A percentile compares a stretch with the other conserved stretches of the same genome.
These are phyloP conservation scores for Scleroderma bovista DNA, from an alignment of 768 basidiomycete genomes.

Conservation along the genomic window DNA sequence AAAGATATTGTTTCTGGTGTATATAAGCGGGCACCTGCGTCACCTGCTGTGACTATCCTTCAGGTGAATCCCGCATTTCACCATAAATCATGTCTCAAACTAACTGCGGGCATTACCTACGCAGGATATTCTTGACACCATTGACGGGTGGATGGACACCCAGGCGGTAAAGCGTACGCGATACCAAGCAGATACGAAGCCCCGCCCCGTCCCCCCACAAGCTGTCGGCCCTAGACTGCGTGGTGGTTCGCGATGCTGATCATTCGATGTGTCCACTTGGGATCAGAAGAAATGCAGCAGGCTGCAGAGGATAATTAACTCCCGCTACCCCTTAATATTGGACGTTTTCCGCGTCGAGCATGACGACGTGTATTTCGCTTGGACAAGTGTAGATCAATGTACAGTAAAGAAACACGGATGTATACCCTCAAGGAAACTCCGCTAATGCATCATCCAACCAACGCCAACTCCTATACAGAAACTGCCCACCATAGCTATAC, in stretches of 20 bases:
- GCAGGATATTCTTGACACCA: conserved; percentile 23
- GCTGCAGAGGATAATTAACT: conserved; percentile 11
- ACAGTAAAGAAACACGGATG: too few species aligned
- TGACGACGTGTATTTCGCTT: too few species aligned
- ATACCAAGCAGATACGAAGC: neutral
- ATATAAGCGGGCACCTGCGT: conserved; percentile 16
- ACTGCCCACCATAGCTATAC: conserved; percentile 34
- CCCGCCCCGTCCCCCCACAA: conserved; percentile 8
- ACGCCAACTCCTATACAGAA: conserved; percentile 43
- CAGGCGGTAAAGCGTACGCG: conserved; percentile 18
- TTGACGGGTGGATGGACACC: conserved; percentile 22
- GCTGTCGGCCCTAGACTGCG: conserved; percentile 25
- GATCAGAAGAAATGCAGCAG: too few species aligned
- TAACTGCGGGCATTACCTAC: neutral
- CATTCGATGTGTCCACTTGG: conserved; percentile 28
- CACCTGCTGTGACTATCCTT: conserved; percentile 13
- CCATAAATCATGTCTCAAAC: neutral
- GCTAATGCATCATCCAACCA: conserved; percentile 31
- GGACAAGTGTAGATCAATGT: too few species aligned
- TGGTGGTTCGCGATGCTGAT: neutral
- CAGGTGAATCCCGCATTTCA: conserved; percentile 9
- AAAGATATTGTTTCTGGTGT: conserved; percentile 9
- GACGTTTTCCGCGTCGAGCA: too few species aligned
- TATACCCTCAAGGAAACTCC: neutral
- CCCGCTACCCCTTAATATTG: too few species aligned